phyloP scores from a whole-genome alignment of 1,284 basidiomycete species.

The Moesziomyces parantarcticus region DNA sequence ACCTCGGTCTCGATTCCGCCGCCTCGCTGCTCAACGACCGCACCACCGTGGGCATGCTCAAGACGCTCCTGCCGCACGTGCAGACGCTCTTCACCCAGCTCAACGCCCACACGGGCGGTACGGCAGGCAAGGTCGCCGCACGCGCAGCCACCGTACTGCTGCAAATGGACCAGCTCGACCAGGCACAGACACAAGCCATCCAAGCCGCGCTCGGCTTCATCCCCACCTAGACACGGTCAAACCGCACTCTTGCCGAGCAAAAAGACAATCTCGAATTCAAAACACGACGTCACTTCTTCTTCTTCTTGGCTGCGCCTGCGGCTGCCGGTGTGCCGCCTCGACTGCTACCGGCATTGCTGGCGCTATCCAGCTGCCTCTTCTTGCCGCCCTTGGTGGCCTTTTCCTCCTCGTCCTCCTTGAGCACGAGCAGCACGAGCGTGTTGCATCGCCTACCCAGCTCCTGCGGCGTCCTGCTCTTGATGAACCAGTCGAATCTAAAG shows the following conservation, averaged over 20 bases:
- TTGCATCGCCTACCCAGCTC: slow-evolving; percentile 90
- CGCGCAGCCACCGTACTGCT: slow-evolving; percentile 19
- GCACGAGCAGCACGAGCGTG: slow-evolving; percentile 87
- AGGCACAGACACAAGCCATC: background rate
- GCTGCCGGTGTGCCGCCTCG: slow-evolving; percentile 22
- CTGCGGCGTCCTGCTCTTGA: slow-evolving; percentile 91
- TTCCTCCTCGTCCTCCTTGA: slow-evolving; percentile 77
- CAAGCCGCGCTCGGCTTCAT: slow-evolving; percentile 8
- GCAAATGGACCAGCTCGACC: slow-evolving; percentile 19
- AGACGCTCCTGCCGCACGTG: slow-evolving; percentile 93
- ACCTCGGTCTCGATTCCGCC: background rate
- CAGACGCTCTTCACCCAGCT: slow-evolving; percentile 74
- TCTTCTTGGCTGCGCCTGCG: slow-evolving; percentile 15
- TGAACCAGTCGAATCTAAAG: slow-evolving; percentile 96
- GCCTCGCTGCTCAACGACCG: slow-evolving; percentile 65
- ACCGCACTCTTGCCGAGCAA: background rate
- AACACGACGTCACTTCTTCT: slow-evolving; percentile 25
- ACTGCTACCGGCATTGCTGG: slow-evolving; percentile 30
- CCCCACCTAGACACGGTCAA: background rate
- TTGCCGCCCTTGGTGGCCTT: slow-evolving; percentile 15
- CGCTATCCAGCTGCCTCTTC: slow-evolving; percentile 25
- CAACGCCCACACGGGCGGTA: background rate
- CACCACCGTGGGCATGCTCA: slow-evolving; percentile 93
- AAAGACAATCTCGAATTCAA: background rate
- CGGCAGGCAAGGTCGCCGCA: slow-evolving; percentile 4